These are phyloP conservation scores for Nicotiana obtusifolia DNA, from an alignment of 257 asterid genomes.

Conservation along the genomic window DNA sequence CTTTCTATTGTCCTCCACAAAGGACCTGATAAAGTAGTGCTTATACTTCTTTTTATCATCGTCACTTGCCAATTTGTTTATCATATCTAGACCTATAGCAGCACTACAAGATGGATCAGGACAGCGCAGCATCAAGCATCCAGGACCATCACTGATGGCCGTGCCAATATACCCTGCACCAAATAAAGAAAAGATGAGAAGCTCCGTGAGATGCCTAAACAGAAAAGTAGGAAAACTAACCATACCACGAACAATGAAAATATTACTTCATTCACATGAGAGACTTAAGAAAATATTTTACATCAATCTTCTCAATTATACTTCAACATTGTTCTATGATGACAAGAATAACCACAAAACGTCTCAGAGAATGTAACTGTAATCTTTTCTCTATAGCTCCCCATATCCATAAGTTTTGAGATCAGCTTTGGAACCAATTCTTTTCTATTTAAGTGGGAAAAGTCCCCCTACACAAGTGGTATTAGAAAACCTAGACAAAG, in stretches of 20 bases:
- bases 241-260: neutral
- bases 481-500: neutral
- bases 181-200: conserved; percentile 21
- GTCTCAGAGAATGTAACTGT: neutral
- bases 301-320: no score
- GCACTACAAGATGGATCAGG: conserved; percentile 93
- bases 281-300: no score
- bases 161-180: conserved; percentile 70
- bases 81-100: conserved; percentile 84
- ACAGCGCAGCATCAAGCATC: conserved; percentile 88
- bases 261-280: no score
- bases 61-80: conserved; percentile 47
- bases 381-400: neutral
- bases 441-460: neutral
- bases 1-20: conserved; percentile 83
- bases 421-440: neutral
- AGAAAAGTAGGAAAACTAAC: neutral
- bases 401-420: neutral
- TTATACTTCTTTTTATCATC: conserved; percentile 60
- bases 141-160: conserved; percentile 89
- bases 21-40: conserved; percentile 76
- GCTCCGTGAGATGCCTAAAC: conserved; percentile 1
- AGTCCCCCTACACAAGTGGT: neutral
- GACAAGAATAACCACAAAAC: neutral
- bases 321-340: neutral